Evolutionary conservation across 2,329 filamentous ascomycete genomes (phyloP).

Genomic region (Alternaria infectoria): DNA sequence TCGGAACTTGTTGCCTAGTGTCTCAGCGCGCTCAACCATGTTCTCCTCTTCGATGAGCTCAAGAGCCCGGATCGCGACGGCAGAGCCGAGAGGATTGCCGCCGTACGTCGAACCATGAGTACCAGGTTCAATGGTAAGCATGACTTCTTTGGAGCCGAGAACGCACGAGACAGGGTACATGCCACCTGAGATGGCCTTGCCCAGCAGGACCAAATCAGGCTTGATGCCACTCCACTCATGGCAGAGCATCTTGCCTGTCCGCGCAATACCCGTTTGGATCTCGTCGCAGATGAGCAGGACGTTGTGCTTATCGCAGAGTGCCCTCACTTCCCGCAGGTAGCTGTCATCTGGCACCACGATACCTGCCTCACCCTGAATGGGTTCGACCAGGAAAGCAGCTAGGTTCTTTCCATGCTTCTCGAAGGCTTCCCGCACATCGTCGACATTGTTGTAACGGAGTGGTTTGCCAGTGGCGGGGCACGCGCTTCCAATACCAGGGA

Average conservation of each 20-base stretch:
- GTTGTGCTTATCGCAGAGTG: constrained; percentile 92
- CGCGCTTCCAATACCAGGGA: constrained; percentile 82
- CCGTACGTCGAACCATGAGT: constrained; percentile 99
- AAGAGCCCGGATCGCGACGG: constrained; percentile 91
- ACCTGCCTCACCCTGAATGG: constrained; percentile 96
- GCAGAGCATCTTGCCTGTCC: constrained; percentile 92
- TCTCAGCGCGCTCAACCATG: constrained; percentile 81
- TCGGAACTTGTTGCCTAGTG: constrained; percentile 82
- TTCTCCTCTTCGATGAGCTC: constrained; percentile 93
- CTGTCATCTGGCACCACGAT: constrained; percentile 92
- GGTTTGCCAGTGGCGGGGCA: constrained; percentile 77
- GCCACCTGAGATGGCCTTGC: constrained; percentile 96
- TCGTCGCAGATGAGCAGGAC: constrained; percentile 97
- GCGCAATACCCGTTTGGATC: constrained; percentile 96
- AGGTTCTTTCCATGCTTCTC: constrained; percentile 82
- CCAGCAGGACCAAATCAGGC: constrained; percentile 91
- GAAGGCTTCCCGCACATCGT: constrained; percentile 78
- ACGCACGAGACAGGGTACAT: constrained; percentile 99
- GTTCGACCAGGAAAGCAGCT: constrained; percentile 92
- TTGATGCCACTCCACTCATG: constrained; percentile 94
- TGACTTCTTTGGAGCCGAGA: constrained; percentile 84
- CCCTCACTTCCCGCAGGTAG: constrained; percentile 81
- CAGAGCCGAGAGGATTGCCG: constrained; percentile 93
- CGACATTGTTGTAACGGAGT: constrained; percentile 86
- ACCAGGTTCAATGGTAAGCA: constrained; percentile 94